Conservation (phyloP, 1,139 yeast genomes). For the Citeromyces hawaiiensis region DNA sequence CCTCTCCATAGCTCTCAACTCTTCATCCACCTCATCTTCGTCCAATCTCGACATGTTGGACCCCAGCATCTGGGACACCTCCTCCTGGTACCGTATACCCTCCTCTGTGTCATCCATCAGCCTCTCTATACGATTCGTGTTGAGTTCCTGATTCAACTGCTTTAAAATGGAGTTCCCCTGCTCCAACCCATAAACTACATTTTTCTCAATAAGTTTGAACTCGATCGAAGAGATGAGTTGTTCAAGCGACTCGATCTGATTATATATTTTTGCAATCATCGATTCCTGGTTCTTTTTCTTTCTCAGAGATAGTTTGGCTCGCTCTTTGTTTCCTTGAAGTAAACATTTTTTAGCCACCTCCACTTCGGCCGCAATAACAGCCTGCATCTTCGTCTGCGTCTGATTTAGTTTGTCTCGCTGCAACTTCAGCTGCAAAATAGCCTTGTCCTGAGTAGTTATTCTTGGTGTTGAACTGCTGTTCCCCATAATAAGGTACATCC, state of each 20-base stretch:
- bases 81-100: slow-evolving; percentile 64
- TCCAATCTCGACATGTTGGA: slow-evolving; percentile 34
- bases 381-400: slow-evolving; percentile 50
- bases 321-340: slow-evolving; percentile 33
- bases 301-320: slow-evolving; percentile 61
- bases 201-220: slow-evolving; percentile 78
- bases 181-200: slow-evolving; percentile 64
- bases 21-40: slow-evolving; percentile 57
- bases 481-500: slow-evolving; percentile 19
- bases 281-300: slow-evolving; percentile 74
- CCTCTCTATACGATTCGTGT: slow-evolving; percentile 65
- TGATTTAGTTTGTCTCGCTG: slow-evolving; percentile 78
- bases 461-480: slow-evolving; percentile 20
- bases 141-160: slow-evolving; percentile 66
- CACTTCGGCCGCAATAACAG: slow-evolving; percentile 42
- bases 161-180: slow-evolving; percentile 71
- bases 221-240: slow-evolving; percentile 65
- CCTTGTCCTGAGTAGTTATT: slow-evolving; percentile 74
- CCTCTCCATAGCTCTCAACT: slow-evolving; percentile 34
- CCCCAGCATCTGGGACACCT: slow-evolving; percentile 30
- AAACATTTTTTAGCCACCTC: slow-evolving; percentile 47
- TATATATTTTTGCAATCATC: slow-evolving; percentile 53
- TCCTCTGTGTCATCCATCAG: slow-evolving; percentile 79
- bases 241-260: slow-evolving; percentile 70
- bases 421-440: slow-evolving; percentile 71